phyloP scores from a whole-genome alignment of 2,329 filamentous ascomycete genomes.

The Dothidotthia symphoricarpi region DNA sequence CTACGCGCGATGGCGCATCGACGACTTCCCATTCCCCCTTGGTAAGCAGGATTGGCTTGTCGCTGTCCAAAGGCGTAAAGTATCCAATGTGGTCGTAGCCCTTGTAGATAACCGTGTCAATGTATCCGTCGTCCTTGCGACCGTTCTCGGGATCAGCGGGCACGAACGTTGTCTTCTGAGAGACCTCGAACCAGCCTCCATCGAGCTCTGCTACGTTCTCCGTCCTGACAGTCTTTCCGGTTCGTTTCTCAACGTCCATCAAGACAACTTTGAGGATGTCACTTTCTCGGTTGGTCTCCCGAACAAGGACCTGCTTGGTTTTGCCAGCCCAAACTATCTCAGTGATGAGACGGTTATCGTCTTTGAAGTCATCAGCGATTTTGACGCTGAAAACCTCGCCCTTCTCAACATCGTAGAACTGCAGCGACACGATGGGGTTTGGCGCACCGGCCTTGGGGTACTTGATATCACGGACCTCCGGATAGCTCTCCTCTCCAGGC shows the following conservation, averaged over 20 bases:
- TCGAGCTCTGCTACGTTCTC: slow-evolving; percentile 81
- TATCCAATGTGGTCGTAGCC: slow-evolving; percentile 91
- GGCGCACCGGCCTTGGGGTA: slow-evolving; percentile 95
- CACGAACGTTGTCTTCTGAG: slow-evolving; percentile 79
- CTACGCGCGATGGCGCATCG: slow-evolving; percentile 77
- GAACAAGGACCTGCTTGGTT: slow-evolving; percentile 73
- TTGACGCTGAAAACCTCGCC: slow-evolving; percentile 77
- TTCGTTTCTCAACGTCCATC: slow-evolving; percentile 71
- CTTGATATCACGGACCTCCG: slow-evolving; percentile 88
- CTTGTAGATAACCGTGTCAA: slow-evolving; percentile 84
- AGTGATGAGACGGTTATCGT: slow-evolving; percentile 84
- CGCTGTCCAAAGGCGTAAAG: slow-evolving; percentile 82
- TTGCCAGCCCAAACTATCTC: slow-evolving; percentile 86
- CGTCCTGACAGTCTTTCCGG: slow-evolving; percentile 74
- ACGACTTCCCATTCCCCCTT: slow-evolving; percentile 91
- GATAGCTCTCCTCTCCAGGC: slow-evolving; percentile 79
- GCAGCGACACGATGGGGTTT: slow-evolving; percentile 83
- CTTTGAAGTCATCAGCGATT: slow-evolving; percentile 72
- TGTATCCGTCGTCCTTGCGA: slow-evolving; percentile 80
- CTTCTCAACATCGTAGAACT: slow-evolving; percentile 82
- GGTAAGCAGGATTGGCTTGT: slow-evolving; percentile 81
- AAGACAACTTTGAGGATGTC: slow-evolving; percentile 85
- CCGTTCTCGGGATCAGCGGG: slow-evolving; percentile 77
- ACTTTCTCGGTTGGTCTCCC: slow-evolving; percentile 91
- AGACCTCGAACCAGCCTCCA: slow-evolving; percentile 95